These are phyloP conservation scores for Endocalyx cinctus DNA, from an alignment of 2,329 filamentous ascomycete genomes.

Conservation along the genomic window DNA sequence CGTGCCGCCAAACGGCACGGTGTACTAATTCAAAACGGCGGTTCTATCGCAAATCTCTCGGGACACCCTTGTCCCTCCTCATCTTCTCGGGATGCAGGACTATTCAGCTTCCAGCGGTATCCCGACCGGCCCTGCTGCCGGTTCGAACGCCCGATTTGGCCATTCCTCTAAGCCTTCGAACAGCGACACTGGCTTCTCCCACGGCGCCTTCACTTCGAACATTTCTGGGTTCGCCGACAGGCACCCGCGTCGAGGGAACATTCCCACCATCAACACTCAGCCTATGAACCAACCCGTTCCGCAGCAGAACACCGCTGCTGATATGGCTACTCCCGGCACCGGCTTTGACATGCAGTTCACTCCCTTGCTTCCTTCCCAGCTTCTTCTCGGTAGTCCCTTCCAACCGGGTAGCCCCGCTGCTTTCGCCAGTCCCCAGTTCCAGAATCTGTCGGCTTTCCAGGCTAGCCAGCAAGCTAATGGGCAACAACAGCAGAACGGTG, in stretches of 20 bases:
- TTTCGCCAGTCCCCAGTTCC: slow-evolving; percentile 88
- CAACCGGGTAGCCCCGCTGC: slow-evolving; percentile 89
- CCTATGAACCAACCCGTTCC: slow-evolving; percentile 55
- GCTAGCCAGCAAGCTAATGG: slow-evolving; percentile 47
- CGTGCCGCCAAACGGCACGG: no score
- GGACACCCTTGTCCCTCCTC: slow-evolving; percentile 84
- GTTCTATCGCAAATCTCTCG: slow-evolving; percentile 70
- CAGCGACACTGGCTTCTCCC: slow-evolving; percentile 85
- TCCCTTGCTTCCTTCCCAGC: slow-evolving; percentile 86
- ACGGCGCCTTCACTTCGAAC: slow-evolving; percentile 87
- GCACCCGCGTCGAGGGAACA: slow-evolving; percentile 77
- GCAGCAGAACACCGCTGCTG: slow-evolving; percentile 57
- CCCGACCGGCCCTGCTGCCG: slow-evolving; percentile 52
- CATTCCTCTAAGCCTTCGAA: slow-evolving; percentile 77
- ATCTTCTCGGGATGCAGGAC: slow-evolving; percentile 89
- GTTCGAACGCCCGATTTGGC: slow-evolving; percentile 58
- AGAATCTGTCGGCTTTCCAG: slow-evolving; percentile 75
- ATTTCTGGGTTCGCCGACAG: slow-evolving; percentile 80
- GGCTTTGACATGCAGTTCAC: slow-evolving; percentile 99
- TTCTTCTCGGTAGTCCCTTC: slow-evolving; percentile 93
- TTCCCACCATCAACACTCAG: slow-evolving; percentile 89
- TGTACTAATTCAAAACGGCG: slow-evolving; percentile 71
- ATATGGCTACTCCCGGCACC: slow-evolving; percentile 82
- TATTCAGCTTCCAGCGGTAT: slow-evolving; percentile 62
- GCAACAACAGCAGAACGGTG: slow-evolving; percentile 47